Evolutionary conservation across 2,329 filamentous ascomycete genomes (phyloP), one percentile per base, ranked within the genome.

Genomic region (Sclerotinia trifoliorum): DNA sequence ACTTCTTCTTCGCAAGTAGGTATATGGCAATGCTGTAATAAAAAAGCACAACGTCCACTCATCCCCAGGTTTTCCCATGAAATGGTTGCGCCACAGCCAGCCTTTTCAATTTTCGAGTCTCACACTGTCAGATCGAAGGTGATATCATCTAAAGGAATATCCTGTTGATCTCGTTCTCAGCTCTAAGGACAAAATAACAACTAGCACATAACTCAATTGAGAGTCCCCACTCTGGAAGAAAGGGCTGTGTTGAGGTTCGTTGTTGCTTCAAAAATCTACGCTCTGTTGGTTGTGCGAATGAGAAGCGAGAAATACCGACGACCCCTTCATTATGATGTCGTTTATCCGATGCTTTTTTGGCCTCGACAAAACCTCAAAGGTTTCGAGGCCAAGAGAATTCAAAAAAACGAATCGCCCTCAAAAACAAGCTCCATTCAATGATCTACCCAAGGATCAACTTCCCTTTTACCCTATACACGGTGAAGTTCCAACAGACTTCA

Each of bases 381-480:
- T 29, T 32, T 21, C 51, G 19, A 32, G 35, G 13, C 52, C 35
- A 52, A 51, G 26, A 42, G 44, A 42, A 21, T 55, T 57, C 5
- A 57, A 39, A 13, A 65, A 68, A 57, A 19, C n/a, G 10, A 72
- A 67, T 65, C 49, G 56, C 52, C 63, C 62, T 48, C 69, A 65
- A 42, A 71, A 72, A 65, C 21, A 60, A 56, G 29, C 56, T 29
- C 66, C 48, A n/a, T 61, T 49, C 32, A 24, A 65, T 55, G 69
- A 68, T 65, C 35, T 55, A 39, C 42, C 24, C 42, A 52, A 49
- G 52, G 49, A 65, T 65, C 60, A 48, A 32, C 29, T 56, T 49
- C 51, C 17, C 26, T 19, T 42, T 44, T 24, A 39, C 42, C 26
- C 19, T n/a, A 44, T n/a, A 57, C 60, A 67, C 60, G 61, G 66